Conservation (phyloP, 495 filamentous ascomycete species). For the Xylaria intraflava region DNA sequence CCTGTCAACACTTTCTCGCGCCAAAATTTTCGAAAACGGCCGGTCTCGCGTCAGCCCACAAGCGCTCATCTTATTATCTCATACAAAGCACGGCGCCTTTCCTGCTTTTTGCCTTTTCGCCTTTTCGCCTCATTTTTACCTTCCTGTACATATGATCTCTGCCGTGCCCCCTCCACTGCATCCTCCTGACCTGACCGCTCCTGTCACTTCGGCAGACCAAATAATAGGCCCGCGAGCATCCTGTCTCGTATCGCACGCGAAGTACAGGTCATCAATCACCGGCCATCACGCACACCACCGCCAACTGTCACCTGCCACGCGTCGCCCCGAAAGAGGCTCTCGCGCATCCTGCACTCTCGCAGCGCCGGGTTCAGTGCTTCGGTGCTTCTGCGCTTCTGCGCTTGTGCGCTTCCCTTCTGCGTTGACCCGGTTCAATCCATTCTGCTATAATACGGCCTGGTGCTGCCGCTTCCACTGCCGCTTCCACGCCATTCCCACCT, state of each 20-base stretch:
- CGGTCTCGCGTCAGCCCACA: slow-evolving; percentile 13
- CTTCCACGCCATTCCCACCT: not conserved
- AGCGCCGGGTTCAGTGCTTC: too few species aligned
- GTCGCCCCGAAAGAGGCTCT: slow-evolving; percentile 1
- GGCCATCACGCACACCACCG: not conserved
- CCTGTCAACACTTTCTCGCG: not conserved
- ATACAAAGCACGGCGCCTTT: not conserved
- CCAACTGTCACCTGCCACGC: slow-evolving; percentile 12
- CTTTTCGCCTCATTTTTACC: not conserved
- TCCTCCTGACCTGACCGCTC: not conserved
- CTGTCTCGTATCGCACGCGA: not conserved
- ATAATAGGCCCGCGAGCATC: not conserved
- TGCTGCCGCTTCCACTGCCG: not conserved
- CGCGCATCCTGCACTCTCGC: not conserved
- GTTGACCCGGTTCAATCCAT: too few species aligned
- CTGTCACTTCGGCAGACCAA: not conserved
- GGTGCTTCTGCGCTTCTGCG: too few species aligned
- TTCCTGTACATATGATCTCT: slow-evolving; percentile 3
- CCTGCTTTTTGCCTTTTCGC: not conserved
- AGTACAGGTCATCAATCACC: not conserved
- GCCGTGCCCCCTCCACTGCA: slow-evolving; percentile 5
- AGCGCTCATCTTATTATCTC: not conserved
- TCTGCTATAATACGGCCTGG: not conserved
- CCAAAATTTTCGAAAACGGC: not conserved
- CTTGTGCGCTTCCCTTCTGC: too few species aligned